Percentiles rank a stretch among this genome's conserved stretches.
phyloP scores from a whole-genome alignment of 2,329 filamentous ascomycete species.

The Sporothrix variecibatus region DNA sequence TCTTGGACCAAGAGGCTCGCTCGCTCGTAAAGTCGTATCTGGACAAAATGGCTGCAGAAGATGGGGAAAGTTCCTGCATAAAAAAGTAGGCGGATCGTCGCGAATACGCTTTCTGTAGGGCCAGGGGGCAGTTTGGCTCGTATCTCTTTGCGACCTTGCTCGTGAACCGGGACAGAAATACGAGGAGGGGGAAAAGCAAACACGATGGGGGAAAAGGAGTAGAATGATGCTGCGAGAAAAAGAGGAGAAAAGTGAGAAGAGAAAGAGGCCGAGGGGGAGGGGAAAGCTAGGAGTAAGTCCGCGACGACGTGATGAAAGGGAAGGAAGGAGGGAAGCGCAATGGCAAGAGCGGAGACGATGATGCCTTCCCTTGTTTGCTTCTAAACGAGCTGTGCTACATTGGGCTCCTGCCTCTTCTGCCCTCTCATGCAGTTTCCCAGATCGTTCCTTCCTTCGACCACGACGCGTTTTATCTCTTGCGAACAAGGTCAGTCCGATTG shows the following conservation, averaged over 20 bases:
- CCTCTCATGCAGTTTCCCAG: not conserved
- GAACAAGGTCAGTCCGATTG: not conserved
- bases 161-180: not conserved
- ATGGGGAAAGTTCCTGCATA: not conserved
- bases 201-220: not conserved
- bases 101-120: not conserved
- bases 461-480: not conserved
- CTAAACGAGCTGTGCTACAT: constrained; percentile 7
- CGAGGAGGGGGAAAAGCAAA: not conserved
- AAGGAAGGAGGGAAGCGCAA: not conserved
- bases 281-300: not conserved
- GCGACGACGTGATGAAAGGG: not conserved
- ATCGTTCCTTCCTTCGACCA: not conserved
- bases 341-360: constrained; percentile 14
- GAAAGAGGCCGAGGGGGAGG: not conserved
- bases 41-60: too few species aligned
- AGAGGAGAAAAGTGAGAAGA: not conserved
- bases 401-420: not conserved
- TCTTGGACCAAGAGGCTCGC: not conserved
- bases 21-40: not conserved
- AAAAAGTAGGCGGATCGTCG: not conserved
- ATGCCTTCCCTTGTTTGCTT: constrained; percentile 6
- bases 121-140: not conserved
- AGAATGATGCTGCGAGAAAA: too few species aligned
- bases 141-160: not conserved